Conservation (phyloP, 106 monocot genomes). For the Apostasia ramifera region DNA sequence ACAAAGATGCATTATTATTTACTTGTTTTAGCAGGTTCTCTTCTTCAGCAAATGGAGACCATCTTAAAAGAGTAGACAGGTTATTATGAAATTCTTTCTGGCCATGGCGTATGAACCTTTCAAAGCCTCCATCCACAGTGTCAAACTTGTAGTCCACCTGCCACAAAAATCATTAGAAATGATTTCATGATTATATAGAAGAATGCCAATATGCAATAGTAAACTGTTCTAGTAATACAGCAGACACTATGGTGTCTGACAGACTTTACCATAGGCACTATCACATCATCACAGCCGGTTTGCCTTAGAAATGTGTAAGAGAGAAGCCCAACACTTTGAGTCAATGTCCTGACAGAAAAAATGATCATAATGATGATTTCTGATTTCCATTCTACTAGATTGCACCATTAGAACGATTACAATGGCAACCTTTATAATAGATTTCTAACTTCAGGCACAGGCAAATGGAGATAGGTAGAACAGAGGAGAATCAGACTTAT, state of each 20-base stretch:
- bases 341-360: constrained; percentile 31
- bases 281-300: constrained; percentile 66
- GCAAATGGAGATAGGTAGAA: too few species aligned
- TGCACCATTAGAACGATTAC: neutral
- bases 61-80: constrained; percentile 56
- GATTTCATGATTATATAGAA: neutral
- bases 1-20: constrained; percentile 5
- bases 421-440: neutral
- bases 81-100: constrained; percentile 49
- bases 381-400: neutral
- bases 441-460: too few species aligned
- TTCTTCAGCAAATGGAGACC: constrained; percentile 82
- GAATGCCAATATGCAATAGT: neutral
- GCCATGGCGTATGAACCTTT: constrained; percentile 27
- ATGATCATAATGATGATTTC: constrained; percentile 1
- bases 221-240: too few species aligned
- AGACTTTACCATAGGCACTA: constrained; percentile 71
- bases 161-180: constrained; percentile 5
- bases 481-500: too few species aligned
- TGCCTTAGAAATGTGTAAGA: constrained; percentile 89
- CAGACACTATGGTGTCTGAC: too few species aligned
- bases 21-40: constrained; percentile 68
- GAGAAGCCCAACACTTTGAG: constrained; percentile 82
- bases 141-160: constrained; percentile 76
- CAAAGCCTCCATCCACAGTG: constrained; percentile 15